Base-by-base conservation (phyloP, 805 yeast species). In the Pichia eremophila region DNA sequence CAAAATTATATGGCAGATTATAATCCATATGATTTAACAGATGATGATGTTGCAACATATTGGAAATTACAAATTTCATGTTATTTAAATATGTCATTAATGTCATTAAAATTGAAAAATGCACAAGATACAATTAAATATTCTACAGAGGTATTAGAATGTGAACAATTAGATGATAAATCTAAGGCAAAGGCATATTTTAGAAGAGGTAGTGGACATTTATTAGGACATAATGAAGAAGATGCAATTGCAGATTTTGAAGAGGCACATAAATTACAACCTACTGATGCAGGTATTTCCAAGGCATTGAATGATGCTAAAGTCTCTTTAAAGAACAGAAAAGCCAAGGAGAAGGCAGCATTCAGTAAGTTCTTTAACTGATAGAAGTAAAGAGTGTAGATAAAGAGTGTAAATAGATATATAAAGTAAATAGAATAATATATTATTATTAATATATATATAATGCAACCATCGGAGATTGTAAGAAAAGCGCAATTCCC, bases 141-240 rank as follows among this genome's bases (percentile, higher is more conserved):
- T 6, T 74, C 95, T 3, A 70, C 79, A 1, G 78, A 77, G 29
- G 96, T 86, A 1, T 67, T 86, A 37, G 83, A 77, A 45, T 75
- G 73, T 27, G 83, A 77, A 36, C 66, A 64, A 3, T 68, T 80
- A 6, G 85, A 78, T 47, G 83, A 77, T 39, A 76, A 80, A 52
- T 79, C 88, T 22, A 77, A 75, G 62, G 87, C 95, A 17, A 90
- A 90, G 70, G 97, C 96, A 0, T 68, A 78, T 40, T 90, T 81
- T 70, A 81, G 98, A 63, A 81, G 91, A 64, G 96, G 95, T 36
- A 69, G 75, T 59, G 96, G 93, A 1, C 74, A 79, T 57, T 65
- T 78, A 50, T 65, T 75, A 9, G 68, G 73, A 22, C 83, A 83
- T 59, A 81, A 85, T 59, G 82, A 79, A 46, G 91, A 83, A 31